Evolutionary conservation across 2,329 filamentous ascomycete species (phyloP), one percentile per base, ranked within the genome.

Genomic region (Colletotrichum sp.): DNA sequence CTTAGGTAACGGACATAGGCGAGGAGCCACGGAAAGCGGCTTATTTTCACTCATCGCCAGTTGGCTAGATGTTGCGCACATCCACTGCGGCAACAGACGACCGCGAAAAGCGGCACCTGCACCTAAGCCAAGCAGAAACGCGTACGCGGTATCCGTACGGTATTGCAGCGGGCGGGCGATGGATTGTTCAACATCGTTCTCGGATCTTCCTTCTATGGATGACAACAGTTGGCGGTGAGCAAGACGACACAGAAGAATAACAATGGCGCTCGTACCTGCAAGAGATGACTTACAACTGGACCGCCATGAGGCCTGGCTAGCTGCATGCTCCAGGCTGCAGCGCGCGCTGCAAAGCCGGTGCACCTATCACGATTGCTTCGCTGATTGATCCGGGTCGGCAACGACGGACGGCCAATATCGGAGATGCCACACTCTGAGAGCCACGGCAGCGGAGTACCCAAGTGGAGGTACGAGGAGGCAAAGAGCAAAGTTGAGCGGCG

Each of bases 11-110:
- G 18, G n/a, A 56, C 70, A 72, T 39, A 48, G 22, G 25, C 55
- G 30, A 66, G 32, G 65, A 52, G 43, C 43, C 48, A 39, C 22
- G 58, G 18, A 65, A 61, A 62, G 69, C 72, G 73, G 73, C 69
- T 73, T 58, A 60, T 70, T 52, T 73, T 69, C 56, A 60, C 70
- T 75, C 73, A 34, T 43, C 34, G 55, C 61, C 72, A 71, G 61
- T 71, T 66, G 67, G 61, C 39, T 30, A 30, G 70, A 48, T 22
- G 61, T 27, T 36, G 39, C 34, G 39, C 34, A 66, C 34, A 71
- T 66, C 67, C 72, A 60, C 61, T 66, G 61, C 72, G 72, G 67
- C 61, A 66, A 65, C 66, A 56, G 15, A 60, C 48, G 61, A 66
- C 13, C 34, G 60, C 15, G 60, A 55, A 60, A 58, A 48, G 68